phyloP scores from a whole-genome alignment of 805 yeast genomes.

The Yarrowia yakushimensis region DNA sequence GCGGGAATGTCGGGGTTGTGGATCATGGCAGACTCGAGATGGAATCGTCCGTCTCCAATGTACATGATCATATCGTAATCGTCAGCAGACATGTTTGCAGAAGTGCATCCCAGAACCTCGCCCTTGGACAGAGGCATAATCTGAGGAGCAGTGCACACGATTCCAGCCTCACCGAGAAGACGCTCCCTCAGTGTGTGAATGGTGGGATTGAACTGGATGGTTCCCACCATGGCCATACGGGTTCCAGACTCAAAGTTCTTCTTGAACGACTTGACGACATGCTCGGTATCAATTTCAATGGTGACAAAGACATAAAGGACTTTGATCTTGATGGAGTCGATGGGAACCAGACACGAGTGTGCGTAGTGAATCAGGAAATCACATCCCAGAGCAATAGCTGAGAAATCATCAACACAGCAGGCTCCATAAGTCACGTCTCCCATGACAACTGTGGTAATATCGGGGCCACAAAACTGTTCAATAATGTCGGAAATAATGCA shows the following conservation, averaged over 20 bases:
- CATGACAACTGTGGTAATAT: conserved; percentile 85
- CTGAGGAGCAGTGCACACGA: conserved; percentile 80
- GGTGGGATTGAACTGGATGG: conserved; percentile 95
- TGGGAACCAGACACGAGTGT: conserved; percentile 93
- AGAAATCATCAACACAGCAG: conserved; percentile 94
- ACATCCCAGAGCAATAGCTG: conserved; percentile 89
- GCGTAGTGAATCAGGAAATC: conserved; percentile 96
- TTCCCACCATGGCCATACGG: conserved; percentile 81
- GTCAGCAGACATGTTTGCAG: conserved; percentile 58
- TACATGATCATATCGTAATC: conserved; percentile 77
- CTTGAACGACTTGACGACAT: conserved; percentile 70
- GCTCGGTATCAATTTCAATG: conserved; percentile 79
- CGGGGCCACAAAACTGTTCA: conserved; percentile 72
- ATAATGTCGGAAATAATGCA: conserved; percentile 86
- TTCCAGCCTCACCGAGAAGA: conserved; percentile 43
- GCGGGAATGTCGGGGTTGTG: conserved; percentile 94
- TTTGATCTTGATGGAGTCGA: conserved; percentile 84
- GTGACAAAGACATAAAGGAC: conserved; percentile 95
- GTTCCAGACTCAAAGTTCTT: conserved; percentile 63
- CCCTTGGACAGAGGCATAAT: conserved; percentile 90
- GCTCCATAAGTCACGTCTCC: conserved; percentile 99
- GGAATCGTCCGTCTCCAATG: conserved; percentile 95
- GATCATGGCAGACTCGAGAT: conserved; percentile 92
- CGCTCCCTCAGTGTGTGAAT: conserved; percentile 71
- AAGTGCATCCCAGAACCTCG: conserved; percentile 94